Conservation (phyloP, 306 rosid genomes). For the Begonia masoniana region DNA sequence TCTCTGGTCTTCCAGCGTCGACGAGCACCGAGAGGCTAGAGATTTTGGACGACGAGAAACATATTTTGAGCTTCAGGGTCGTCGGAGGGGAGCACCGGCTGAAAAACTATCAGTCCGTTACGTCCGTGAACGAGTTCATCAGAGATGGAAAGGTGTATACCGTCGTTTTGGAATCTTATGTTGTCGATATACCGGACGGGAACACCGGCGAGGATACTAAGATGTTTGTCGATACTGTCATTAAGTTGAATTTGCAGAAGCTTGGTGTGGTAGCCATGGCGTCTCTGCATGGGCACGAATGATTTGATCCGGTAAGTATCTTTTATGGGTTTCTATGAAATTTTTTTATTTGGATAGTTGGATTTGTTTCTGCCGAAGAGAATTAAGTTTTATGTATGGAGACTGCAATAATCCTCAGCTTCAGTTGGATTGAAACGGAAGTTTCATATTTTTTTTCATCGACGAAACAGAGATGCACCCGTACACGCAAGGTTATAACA, state of each 20-base stretch:
- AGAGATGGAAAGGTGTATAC: slow-evolving; percentile 36
- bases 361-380: too few species aligned
- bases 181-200: slow-evolving; percentile 79
- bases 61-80: slow-evolving; percentile 59
- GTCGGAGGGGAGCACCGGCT: slow-evolving; percentile 88
- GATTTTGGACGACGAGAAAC: slow-evolving; percentile 73
- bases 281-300: slow-evolving; percentile 23
- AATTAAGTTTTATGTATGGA: too few species aligned
- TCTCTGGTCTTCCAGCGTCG: slow-evolving; percentile 83
- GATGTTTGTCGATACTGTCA: slow-evolving; percentile 81
- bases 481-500: too few species aligned
- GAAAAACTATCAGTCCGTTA: slow-evolving; percentile 61
- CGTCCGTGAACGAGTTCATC: slow-evolving; percentile 59
- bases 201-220: slow-evolving; percentile 77
- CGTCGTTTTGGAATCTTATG: slow-evolving; percentile 65
- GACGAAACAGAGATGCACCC: too few species aligned
- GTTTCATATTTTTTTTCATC: too few species aligned
- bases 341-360: too few species aligned
- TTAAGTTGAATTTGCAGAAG: slow-evolving; percentile 81
- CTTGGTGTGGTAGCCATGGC: slow-evolving; percentile 49
- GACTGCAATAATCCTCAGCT: too few species aligned
- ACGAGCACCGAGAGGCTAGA: slow-evolving; percentile 88
- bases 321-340: too few species aligned
- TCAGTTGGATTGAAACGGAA: too few species aligned
- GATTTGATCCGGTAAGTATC: background rate